Conservation (phyloP, 2,329 filamentous ascomycete genomes). For the Lasiodiplodia sp. region DNA sequence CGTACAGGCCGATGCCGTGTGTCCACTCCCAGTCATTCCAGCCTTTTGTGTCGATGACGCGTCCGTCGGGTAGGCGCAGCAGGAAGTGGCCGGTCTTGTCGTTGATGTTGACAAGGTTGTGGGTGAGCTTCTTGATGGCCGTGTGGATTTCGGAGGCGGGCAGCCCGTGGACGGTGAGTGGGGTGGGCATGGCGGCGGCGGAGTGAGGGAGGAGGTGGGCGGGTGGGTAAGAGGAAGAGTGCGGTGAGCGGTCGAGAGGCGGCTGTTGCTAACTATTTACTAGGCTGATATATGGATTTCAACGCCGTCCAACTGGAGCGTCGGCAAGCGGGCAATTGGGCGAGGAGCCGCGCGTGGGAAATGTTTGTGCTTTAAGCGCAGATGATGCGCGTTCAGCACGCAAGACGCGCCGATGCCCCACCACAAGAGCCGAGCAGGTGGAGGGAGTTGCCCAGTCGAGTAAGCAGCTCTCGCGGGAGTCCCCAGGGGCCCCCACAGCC, state of each 20-base stretch:
- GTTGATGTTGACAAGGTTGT: conserved; percentile 78
- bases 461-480: conserved; percentile 10
- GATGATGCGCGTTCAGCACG: conserved; percentile 8
- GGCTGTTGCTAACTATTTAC: neutral
- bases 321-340: neutral
- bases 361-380: conserved; percentile 10
- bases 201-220: neutral
- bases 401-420: conserved; percentile 6
- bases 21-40: conserved; percentile 89
- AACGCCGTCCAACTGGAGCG: no score
- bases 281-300: neutral
- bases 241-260: neutral
- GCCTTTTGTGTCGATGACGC: conserved; percentile 82
- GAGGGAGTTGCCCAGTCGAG: neutral
- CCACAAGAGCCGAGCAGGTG: neutral
- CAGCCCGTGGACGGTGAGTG: conserved; percentile 50
- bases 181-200: conserved; percentile 52
- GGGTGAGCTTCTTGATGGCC: conserved; percentile 71
- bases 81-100: conserved; percentile 79
- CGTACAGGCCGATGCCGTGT: conserved; percentile 80
- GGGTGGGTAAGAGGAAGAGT: conserved; percentile 14
- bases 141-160: conserved; percentile 55
- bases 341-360: conserved; percentile 4
- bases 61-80: conserved; percentile 72
- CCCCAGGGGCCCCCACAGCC: neutral